Conservation (phyloP, 805 yeast genomes). For the Wickerhamomyces kurtzmanii region DNA sequence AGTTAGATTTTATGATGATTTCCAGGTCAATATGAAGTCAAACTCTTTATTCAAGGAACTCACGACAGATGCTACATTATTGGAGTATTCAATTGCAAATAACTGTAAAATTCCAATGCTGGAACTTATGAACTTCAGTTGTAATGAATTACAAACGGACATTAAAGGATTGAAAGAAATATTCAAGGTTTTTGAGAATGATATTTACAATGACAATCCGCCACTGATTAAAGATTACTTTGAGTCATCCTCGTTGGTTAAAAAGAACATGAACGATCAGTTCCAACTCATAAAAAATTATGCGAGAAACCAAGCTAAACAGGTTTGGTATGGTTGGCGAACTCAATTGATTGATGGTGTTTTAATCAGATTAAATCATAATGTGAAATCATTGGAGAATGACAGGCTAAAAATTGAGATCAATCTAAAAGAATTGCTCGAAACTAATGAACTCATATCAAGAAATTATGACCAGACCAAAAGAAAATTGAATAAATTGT, state of each 20-base stretch:
- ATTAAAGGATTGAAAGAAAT: conserved; percentile 12
- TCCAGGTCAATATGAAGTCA: conserved; percentile 14
- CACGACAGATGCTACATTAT: neutral
- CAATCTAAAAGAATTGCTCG: conserved; percentile 2
- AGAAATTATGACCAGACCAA: neutral
- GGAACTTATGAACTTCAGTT: conserved; percentile 16
- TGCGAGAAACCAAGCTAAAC: conserved; percentile 16
- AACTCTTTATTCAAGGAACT: conserved; percentile 8
- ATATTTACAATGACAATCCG: conserved; percentile 17
- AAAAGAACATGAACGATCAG: conserved; percentile 15
- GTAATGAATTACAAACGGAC: conserved; percentile 16
- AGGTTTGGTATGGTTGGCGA: conserved; percentile 16
- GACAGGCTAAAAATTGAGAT: conserved; percentile 4
- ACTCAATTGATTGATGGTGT: conserved; percentile 14
- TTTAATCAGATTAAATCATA: conserved; percentile 8
- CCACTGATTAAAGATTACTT: conserved; percentile 15
- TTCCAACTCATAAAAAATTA: conserved; percentile 15
- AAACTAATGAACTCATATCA: conserved; percentile 1
- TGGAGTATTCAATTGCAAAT: conserved; percentile 13
- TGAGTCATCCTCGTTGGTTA: conserved; percentile 8
- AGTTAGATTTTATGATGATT: conserved; percentile 17
- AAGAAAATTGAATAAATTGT: neutral
- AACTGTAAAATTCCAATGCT: conserved; percentile 15
- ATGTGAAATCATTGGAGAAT: conserved; percentile 3
- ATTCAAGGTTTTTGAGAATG: conserved; percentile 14